A percentile compares a stretch with the other conserved stretches of the same genome.
phyloP scores from a whole-genome alignment of 768 basidiomycete species.

The Suillus subaureus region DNA sequence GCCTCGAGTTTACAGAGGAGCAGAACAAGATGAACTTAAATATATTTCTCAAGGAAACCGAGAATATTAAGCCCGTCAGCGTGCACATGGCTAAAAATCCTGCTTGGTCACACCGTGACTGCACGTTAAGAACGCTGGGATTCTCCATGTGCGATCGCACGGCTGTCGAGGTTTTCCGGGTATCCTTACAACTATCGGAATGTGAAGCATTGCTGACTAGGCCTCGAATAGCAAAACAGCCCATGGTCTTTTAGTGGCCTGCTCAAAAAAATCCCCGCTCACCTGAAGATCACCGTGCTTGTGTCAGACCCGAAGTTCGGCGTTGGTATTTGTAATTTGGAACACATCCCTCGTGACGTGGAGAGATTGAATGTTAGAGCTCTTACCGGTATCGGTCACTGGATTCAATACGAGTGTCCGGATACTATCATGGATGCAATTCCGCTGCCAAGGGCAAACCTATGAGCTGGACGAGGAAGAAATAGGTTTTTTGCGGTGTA shows the following conservation, averaged over 20 bases:
- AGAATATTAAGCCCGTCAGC: constrained; percentile 6
- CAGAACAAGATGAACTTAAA: neutral
- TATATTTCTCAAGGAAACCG: neutral
- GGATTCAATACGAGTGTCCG: constrained; percentile 30
- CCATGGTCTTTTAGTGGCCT: constrained; percentile 20
- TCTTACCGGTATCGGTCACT: constrained; percentile 25
- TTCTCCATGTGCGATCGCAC: constrained; percentile 9
- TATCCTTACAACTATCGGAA: neutral
- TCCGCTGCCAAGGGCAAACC: neutral
- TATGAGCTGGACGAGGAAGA: neutral
- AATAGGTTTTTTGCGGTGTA: neutral
- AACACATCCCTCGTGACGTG: constrained; percentile 17
- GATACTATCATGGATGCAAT: constrained; percentile 20
- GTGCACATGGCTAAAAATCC: constrained; percentile 15
- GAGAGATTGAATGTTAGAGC: neutral
- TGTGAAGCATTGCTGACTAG: neutral
- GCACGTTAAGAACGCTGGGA: constrained; percentile 14
- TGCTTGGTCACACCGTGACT: constrained; percentile 19
- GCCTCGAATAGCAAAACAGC: constrained; percentile 13
- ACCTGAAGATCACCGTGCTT: constrained; percentile 19
- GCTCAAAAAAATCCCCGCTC: neutral
- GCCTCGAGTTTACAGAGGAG: constrained; percentile 4
- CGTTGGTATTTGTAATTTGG: neutral
- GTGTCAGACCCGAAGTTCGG: constrained; percentile 21
- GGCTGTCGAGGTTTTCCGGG: neutral